Conservation (phyloP, 495 filamentous ascomycete genomes). For the Chaetomium cochliodes region DNA sequence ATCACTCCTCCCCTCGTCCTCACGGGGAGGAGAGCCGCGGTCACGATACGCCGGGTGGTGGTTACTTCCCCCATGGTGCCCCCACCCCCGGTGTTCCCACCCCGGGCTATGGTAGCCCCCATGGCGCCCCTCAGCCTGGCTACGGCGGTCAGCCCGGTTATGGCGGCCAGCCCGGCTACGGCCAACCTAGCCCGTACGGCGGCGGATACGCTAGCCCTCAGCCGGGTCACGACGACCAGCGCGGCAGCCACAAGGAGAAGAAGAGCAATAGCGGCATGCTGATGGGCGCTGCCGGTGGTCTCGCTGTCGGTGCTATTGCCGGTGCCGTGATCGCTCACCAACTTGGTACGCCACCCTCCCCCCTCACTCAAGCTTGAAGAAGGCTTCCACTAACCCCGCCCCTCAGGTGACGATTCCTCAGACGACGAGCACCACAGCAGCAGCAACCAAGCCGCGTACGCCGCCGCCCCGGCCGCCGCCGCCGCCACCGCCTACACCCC, state of each 20-base stretch:
- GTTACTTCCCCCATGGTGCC: constrained; percentile 1
- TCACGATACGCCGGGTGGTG: constrained; percentile 4
- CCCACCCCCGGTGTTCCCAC: background rate
- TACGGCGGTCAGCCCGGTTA: no score
- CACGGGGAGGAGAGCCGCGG: constrained; percentile 20
- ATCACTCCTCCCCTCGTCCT: constrained; percentile 12
- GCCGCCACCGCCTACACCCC: background rate
- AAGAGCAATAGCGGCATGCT: constrained; percentile 43
- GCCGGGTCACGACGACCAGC: no score
- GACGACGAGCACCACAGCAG: constrained; percentile 15
- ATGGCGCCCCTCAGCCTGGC: background rate
- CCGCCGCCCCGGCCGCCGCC: constrained; percentile 5
- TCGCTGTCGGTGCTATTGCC: constrained; percentile 56
- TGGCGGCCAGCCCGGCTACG: no score
- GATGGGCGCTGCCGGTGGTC: constrained; percentile 52
- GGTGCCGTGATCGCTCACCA: constrained; percentile 58
- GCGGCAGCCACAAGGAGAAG: constrained; percentile 47
- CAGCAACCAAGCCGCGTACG: constrained; percentile 2
- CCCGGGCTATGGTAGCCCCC: background rate
- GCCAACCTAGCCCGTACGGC: no score
- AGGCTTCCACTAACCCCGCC: background rate
- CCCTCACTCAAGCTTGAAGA: background rate
- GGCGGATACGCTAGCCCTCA: no score
- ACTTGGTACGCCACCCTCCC: constrained; percentile 42
- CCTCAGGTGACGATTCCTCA: constrained; percentile 13